A percentile compares a stretch with the other conserved stretches of the same genome.
These are phyloP conservation scores for Psidium guajava DNA, from an alignment of 345 rosid species.

Conservation along the genomic window DNA sequence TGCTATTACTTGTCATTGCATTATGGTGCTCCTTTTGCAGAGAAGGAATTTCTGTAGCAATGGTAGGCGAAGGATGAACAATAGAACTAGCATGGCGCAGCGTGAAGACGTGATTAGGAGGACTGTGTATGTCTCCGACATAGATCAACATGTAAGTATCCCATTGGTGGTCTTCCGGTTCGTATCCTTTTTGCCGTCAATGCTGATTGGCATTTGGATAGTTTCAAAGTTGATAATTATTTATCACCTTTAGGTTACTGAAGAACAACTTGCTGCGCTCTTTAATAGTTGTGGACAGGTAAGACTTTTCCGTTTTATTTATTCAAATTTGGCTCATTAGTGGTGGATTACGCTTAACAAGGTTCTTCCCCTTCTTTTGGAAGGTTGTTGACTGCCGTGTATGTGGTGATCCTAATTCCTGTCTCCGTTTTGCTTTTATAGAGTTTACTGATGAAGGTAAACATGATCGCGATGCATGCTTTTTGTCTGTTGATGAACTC, in stretches of 20 bases:
- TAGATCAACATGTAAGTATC: constrained; percentile 55
- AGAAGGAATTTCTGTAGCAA: constrained; percentile 48
- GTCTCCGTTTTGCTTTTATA: constrained; percentile 89
- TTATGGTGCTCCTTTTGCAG: constrained; percentile 23
- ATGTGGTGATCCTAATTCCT: constrained; percentile 92
- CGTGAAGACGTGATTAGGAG: constrained; percentile 75
- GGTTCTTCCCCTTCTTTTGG: background rate
- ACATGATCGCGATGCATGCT: background rate
- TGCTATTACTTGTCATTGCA: background rate
- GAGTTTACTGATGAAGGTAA: constrained; percentile 95
- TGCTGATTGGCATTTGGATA: background rate
- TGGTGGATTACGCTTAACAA: background rate
- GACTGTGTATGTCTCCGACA: constrained; percentile 84
- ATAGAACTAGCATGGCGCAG: constrained; percentile 81
- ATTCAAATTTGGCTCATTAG: background rate
- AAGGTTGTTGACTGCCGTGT: constrained; percentile 88
- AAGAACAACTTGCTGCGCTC: constrained; percentile 87
- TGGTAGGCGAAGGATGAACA: constrained; percentile 68
- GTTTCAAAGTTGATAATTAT: constrained; percentile 1
- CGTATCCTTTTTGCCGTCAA: background rate
- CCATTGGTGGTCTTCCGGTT: background rate
- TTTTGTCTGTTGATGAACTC: background rate
- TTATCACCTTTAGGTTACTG: constrained; percentile 51
- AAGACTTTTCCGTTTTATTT: background rate
- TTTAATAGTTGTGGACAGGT: constrained; percentile 81